Percentiles rank a stretch among this genome's conserved stretches.
Evolutionary conservation across 2,329 filamentous ascomycete genomes (phyloP).

Genomic region (Microdochium trichocladiopsis): DNA sequence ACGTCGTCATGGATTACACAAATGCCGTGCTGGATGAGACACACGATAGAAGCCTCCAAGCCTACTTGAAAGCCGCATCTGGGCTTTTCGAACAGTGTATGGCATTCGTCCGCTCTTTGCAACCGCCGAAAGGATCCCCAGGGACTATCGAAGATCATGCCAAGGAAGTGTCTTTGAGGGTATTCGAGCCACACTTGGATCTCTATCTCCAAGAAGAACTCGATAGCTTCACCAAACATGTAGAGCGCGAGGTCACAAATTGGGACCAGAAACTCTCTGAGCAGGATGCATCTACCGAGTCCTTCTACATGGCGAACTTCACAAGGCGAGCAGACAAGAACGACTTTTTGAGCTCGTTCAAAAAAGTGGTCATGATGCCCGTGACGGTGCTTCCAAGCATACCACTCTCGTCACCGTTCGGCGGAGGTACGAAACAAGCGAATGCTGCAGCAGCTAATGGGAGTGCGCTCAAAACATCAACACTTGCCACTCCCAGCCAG

Average conservation of each 20-base stretch:
- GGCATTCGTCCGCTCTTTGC: slow-evolving; percentile 66
- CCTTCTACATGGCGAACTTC: slow-evolving; percentile 92
- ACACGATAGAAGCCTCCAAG: slow-evolving; percentile 65
- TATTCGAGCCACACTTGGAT: slow-evolving; percentile 92
- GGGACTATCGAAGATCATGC: slow-evolving; percentile 57
- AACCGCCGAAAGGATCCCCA: slow-evolving; percentile 56
- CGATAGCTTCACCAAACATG: slow-evolving; percentile 72
- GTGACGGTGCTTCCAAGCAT: slow-evolving; percentile 80
- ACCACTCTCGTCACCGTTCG: slow-evolving; percentile 49
- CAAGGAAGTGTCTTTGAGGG: slow-evolving; percentile 58
- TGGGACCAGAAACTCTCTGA: slow-evolving; percentile 93
- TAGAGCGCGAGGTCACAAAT: slow-evolving; percentile 66
- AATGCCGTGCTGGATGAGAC: slow-evolving; percentile 82
- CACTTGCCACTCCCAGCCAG: slow-evolving; percentile 25
- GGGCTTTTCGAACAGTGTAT: slow-evolving; percentile 82
- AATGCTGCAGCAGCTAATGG: slow-evolving; percentile 18
- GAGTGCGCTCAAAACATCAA: slow-evolving; percentile 17
- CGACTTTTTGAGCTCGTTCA: slow-evolving; percentile 93
- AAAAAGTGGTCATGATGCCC: slow-evolving; percentile 98
- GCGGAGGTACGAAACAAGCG: slow-evolving; percentile 31
- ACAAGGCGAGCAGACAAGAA: slow-evolving; percentile 93
- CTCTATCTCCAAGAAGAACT: slow-evolving; percentile 89
- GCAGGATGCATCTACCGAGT: slow-evolving; percentile 84
- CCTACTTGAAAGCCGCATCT: slow-evolving; percentile 80
- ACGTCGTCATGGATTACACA: slow-evolving; percentile 80